Evolutionary conservation across 1,284 basidiomycete genomes (phyloP).

Genomic region (Heterobasidion irregulare): DNA sequence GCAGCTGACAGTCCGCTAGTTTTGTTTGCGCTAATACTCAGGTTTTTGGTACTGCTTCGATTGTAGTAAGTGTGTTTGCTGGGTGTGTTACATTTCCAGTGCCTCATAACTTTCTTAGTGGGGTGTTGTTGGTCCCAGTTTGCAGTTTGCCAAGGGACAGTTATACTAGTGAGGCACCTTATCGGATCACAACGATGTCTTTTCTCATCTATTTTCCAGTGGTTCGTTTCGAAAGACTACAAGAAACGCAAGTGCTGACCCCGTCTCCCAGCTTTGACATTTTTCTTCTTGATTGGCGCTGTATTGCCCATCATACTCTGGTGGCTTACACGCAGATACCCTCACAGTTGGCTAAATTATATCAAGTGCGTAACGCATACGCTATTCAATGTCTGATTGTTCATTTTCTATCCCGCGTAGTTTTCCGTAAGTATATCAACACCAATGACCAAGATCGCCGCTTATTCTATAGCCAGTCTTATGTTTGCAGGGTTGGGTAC

Average conservation of each 20-base stretch:
- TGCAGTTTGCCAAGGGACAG: slow-evolving; percentile 35
- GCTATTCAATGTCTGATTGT: too few relatives aligned
- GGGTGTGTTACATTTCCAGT: background rate
- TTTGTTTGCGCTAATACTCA: slow-evolving; percentile 27
- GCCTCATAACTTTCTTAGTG: slow-evolving; percentile 15
- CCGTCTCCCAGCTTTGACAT: slow-evolving; percentile 22
- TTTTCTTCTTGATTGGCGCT: slow-evolving; percentile 53
- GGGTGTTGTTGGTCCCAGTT: slow-evolving; percentile 39
- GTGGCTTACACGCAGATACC: slow-evolving; percentile 33
- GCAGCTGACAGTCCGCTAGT: background rate
- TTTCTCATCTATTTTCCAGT: background rate
- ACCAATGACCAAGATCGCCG: background rate
- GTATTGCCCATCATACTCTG: slow-evolving; percentile 29
- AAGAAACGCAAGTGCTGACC: background rate
- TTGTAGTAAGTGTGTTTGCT: slow-evolving; percentile 20
- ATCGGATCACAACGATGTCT: background rate
- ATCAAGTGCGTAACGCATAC: slow-evolving; percentile 25
- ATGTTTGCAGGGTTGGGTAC: slow-evolving; percentile 42
- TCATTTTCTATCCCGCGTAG: background rate
- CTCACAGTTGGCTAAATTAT: slow-evolving; percentile 35
- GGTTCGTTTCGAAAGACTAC: background rate
- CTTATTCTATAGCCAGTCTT: slow-evolving; percentile 31
- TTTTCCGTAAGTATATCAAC: slow-evolving; percentile 4
- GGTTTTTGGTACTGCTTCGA: slow-evolving; percentile 34
- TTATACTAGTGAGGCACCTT: slow-evolving; percentile 20